Base-by-base conservation (phyloP, 768 basidiomycete genomes). In the Xerocomellus intermedius region DNA sequence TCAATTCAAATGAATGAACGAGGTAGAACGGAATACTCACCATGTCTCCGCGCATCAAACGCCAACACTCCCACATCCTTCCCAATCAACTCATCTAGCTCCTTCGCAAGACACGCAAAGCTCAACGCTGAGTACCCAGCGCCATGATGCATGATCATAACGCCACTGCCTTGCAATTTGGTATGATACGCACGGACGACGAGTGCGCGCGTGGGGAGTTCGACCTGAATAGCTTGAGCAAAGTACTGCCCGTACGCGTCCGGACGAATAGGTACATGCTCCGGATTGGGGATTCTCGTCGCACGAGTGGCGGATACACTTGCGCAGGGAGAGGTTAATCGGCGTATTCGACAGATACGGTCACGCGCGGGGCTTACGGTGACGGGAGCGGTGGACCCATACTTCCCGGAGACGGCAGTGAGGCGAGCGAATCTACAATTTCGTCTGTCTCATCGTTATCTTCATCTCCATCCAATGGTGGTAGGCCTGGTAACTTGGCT, bases 61-160 rank as follows among this genome's bases (percentile, higher is more conserved):
- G 89, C 78, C 47, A 99, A 63, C 16, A 98, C 80, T 0, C 96
- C 95, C 48, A 88, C 83, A 60, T 89, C 89, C 6, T 86, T 87
- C 28, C 77, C 77, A 41, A 83, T 81, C 68, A 79, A 59, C 41
- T 74, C 80, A 12, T 68, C 69, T 1, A 98, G 74, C 71, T 91
- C 87, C 70, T 86, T 87, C n/a, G 95, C 93, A 54, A 97, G 79
- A 64, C 85, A 87, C 2, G 97, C 94, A 69, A 96, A 99, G 59
- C 84, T 91, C 57, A 98, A 75, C 0, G 85, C 97, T 0, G 88
- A 87, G 67, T 93, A 93, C 14, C 97, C 97, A 0, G 93, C 96
- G 1, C 97, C 97, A 62, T 99, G 96, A 64, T 97, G 94, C 73
- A 91, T 95, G 6, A 98, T 80, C 68, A 98, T 82, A 4, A 96